Conservation (phyloP, 495 filamentous ascomycete species). For the Neurospora sublineolata region DNA sequence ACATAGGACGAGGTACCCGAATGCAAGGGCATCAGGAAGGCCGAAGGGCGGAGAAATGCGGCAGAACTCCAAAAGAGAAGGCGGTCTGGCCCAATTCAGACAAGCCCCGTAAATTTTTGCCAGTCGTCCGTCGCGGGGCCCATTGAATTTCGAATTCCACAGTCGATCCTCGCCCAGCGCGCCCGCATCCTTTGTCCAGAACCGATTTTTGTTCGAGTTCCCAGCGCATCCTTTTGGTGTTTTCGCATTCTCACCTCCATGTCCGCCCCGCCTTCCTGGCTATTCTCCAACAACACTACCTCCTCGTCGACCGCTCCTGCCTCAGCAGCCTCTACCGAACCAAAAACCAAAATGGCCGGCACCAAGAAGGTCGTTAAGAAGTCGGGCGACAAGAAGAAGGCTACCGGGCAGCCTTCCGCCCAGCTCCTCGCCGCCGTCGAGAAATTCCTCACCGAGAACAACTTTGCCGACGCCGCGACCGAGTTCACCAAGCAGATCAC, state of each 20-base stretch:
- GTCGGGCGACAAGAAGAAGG: conserved; percentile 11
- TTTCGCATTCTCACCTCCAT: conserved; percentile 10
- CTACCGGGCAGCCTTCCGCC: conserved; percentile 32
- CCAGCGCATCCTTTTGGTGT: background rate
- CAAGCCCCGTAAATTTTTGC: conserved; percentile 4
- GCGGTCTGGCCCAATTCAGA: conserved; percentile 9
- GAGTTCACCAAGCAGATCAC: conserved; percentile 48
- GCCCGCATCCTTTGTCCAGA: conserved; percentile 1
- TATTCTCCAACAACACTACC: conserved; percentile 33
- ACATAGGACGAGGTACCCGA: background rate
- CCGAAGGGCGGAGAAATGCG: background rate
- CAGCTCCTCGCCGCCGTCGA: conserved; percentile 56
- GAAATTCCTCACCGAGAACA: conserved; percentile 53
- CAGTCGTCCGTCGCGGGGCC: background rate
- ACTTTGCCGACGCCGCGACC: conserved; percentile 46
- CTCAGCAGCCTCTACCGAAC: background rate
- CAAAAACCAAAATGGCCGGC: conserved; percentile 1
- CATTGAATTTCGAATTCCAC: background rate
- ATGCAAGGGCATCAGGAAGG: background rate
- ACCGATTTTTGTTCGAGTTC: background rate
- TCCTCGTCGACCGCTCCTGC: conserved; percentile 2
- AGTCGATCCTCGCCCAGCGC: background rate
- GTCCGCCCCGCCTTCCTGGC: conserved; percentile 30
- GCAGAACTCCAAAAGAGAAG: conserved; percentile 9
- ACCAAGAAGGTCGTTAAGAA: conserved; percentile 18